Percentiles rank a stretch among this genome's conserved stretches.
These are phyloP conservation scores for Coriolopsis trogii DNA, from an alignment of 1,284 basidiomycete genomes.

Conservation along the genomic window DNA sequence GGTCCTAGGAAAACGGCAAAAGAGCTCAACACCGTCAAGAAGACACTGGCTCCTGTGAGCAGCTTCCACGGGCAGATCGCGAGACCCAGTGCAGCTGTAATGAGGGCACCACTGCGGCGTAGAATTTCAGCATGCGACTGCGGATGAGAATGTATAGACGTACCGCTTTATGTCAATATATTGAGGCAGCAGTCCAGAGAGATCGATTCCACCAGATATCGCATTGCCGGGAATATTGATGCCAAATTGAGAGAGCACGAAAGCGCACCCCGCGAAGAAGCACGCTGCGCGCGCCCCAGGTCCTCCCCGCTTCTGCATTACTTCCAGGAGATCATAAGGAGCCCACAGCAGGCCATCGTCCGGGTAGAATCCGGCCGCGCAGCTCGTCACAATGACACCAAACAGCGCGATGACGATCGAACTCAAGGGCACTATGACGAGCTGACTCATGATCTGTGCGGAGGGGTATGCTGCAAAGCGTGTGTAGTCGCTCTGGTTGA, in stretches of 20 bases:
- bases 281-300: conserved; percentile 24
- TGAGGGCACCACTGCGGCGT: conserved; percentile 15
- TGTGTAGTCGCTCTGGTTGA: conserved; percentile 30
- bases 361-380: conserved; percentile 20
- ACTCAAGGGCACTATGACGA: conserved; percentile 22
- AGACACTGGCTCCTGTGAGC: conserved; percentile 22
- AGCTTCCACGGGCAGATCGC: conserved; percentile 28
- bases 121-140: not conserved
- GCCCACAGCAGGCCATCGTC: conserved; percentile 25
- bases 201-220: conserved; percentile 24
- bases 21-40: conserved; percentile 25
- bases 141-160: not conserved
- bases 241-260: conserved; percentile 24
- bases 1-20: conserved; percentile 28
- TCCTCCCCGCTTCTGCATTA: conserved; percentile 20
- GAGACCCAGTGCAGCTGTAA: conserved; percentile 21
- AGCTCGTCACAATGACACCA: conserved; percentile 26
- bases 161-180: conserved; percentile 25
- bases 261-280: conserved; percentile 26
- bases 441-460: conserved; percentile 22
- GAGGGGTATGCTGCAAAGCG: conserved; percentile 25
- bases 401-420: conserved; percentile 20
- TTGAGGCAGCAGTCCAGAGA: conserved; percentile 23
- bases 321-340: conserved; percentile 22
- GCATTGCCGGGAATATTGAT: conserved; percentile 28